phyloP scores from a whole-genome alignment of 352 stramenopile species.

The Albugo candida region DNA sequence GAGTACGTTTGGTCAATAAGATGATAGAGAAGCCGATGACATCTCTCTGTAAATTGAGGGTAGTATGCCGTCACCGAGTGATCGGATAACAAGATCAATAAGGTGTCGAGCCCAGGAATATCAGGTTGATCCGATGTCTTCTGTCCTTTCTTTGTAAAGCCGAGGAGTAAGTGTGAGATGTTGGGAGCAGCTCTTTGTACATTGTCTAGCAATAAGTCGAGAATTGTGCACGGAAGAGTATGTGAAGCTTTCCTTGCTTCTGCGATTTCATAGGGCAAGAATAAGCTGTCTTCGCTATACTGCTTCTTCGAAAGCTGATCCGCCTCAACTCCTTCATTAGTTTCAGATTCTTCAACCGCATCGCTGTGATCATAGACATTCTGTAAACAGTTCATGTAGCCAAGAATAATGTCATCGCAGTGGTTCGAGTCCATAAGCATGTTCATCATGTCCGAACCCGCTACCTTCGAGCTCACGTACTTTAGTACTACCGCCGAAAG shows the following conservation, averaged over 20 bases:
- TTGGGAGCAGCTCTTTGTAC: conserved; percentile 56
- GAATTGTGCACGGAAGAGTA: conserved; percentile 34
- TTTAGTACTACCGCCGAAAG: conserved; percentile 48
- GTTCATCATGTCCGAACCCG: conserved; percentile 34
- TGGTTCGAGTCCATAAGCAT: conserved; percentile 41
- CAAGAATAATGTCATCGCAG: conserved; percentile 44
- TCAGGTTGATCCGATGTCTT: background rate
- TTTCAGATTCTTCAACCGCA: conserved; percentile 3
- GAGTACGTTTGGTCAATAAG: conserved; percentile 52
- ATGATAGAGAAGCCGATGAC: conserved; percentile 42
- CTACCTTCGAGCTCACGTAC: conserved; percentile 43
- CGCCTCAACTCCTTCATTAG: conserved; percentile 12
- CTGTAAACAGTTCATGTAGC: conserved; percentile 62
- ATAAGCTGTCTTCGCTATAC: background rate
- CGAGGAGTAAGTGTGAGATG: conserved; percentile 47
- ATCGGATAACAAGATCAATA: conserved; percentile 55
- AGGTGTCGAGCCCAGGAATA: conserved; percentile 28
- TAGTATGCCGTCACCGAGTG: conserved; percentile 43
- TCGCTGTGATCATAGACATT: conserved; percentile 40
- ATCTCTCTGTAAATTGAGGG: conserved; percentile 36
- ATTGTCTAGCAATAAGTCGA: conserved; percentile 66
- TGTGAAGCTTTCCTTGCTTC: background rate
- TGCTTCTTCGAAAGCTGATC: conserved; percentile 4
- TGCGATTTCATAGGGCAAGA: conserved; percentile 11
- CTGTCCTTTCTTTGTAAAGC: background rate